Percentiles rank a stretch among this genome's conserved stretches.
Conservation (phyloP, 2,329 filamentous ascomycete genomes). For the Scedosporium boydii region DNA sequence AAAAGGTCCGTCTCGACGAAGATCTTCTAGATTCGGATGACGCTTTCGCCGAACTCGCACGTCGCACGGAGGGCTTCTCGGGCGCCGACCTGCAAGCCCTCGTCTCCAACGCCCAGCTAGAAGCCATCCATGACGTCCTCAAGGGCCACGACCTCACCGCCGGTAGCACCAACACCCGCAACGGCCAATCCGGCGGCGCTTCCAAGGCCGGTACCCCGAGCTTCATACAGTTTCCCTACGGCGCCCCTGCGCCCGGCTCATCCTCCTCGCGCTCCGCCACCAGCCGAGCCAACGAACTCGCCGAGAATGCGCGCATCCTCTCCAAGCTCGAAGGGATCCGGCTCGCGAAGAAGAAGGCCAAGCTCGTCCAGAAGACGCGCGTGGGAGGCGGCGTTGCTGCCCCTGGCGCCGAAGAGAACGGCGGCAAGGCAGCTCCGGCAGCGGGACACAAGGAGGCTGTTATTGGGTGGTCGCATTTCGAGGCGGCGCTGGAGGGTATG, state of each 20-base stretch:
- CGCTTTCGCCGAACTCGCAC: constrained; percentile 63
- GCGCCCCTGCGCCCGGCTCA: constrained; percentile 37
- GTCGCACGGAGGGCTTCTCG: constrained; percentile 77
- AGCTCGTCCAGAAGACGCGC: constrained; percentile 19
- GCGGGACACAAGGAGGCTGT: constrained; percentile 57
- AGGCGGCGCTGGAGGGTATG: constrained; percentile 66
- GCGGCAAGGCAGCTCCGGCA: constrained; percentile 17
- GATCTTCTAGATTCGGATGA: constrained; percentile 49
- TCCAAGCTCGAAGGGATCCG: constrained; percentile 78
- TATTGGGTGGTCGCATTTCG: constrained; percentile 76
- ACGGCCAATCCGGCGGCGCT: constrained; percentile 9
- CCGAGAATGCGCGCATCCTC: constrained; percentile 68
- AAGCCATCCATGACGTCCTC: constrained; percentile 91
- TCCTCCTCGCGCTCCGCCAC: constrained; percentile 23
- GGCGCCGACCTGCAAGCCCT: constrained; percentile 92
- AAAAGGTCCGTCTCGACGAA: constrained; percentile 65
- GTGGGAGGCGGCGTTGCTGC: not conserved
- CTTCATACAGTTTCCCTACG: constrained; percentile 81
- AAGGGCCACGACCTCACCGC: constrained; percentile 40
- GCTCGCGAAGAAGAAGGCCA: constrained; percentile 46
- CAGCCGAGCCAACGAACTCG: constrained; percentile 46
- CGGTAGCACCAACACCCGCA: constrained; percentile 22
- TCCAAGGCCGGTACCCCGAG: constrained; percentile 29
- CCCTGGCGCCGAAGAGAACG: constrained; percentile 10
- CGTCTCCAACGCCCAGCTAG: constrained; percentile 91